Conservation (phyloP, 2,329 filamentous ascomycete genomes). For the Aschersonia sp. region DNA sequence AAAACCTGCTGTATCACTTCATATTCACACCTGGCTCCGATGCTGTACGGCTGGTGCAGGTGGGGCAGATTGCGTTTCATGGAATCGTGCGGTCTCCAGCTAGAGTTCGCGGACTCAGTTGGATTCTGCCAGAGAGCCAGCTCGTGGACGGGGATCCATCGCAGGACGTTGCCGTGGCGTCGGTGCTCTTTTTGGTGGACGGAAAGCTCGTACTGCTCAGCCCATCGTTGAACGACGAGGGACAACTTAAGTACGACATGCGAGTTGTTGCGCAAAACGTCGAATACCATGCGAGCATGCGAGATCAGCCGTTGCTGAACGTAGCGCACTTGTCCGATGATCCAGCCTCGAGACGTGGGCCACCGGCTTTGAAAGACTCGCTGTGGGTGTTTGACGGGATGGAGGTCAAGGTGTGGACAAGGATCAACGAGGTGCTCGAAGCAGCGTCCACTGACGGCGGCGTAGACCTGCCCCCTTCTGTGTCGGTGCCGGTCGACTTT, state of each 20-base stretch:
- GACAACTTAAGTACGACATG: constrained; percentile 95
- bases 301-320: constrained; percentile 52
- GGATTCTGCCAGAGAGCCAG: constrained; percentile 87
- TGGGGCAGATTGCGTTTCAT: constrained; percentile 96
- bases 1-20: constrained; percentile 91
- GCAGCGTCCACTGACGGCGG: constrained; percentile 50
- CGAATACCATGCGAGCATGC: constrained; percentile 86
- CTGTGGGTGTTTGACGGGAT: constrained; percentile 89
- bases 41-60: constrained; percentile 65
- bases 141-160: constrained; percentile 83
- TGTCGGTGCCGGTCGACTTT: constrained; percentile 80
- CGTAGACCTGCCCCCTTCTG: constrained; percentile 57
- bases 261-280: constrained; percentile 90
- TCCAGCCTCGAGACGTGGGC: constrained; percentile 10
- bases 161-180: constrained; percentile 85
- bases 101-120: constrained; percentile 82
- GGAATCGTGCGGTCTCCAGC: constrained; percentile 91
- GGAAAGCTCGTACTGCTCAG: constrained; percentile 89
- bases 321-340: constrained; percentile 14
- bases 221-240: constrained; percentile 67
- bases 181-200: constrained; percentile 91
- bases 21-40: constrained; percentile 63
- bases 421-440: constrained; percentile 69
- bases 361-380: constrained; percentile 57
- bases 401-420: constrained; percentile 76